phyloP scores from a whole-genome alignment of 2,329 filamentous ascomycete species.

The Aureobasidium sp. region DNA sequence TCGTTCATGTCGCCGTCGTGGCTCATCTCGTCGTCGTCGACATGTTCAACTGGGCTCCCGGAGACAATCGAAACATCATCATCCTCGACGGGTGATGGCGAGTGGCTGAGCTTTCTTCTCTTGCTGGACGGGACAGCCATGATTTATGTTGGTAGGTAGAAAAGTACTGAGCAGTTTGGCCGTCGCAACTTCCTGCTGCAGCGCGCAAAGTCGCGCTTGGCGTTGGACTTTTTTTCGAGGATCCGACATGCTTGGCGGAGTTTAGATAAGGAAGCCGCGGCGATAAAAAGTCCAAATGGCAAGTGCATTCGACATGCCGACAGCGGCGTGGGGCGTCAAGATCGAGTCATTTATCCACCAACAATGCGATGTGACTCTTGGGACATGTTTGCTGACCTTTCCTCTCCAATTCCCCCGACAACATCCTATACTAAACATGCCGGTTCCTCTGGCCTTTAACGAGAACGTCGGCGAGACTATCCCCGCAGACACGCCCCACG shows the following conservation, averaged over 20 bases:
- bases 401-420: constrained; percentile 18
- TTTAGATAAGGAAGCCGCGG: not conserved
- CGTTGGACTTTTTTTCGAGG: not conserved
- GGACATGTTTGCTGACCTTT: not conserved
- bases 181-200: not conserved
- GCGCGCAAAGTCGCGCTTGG: not conserved
- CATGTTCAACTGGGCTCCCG: constrained; percentile 8
- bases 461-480: constrained; percentile 56
- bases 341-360: not conserved
- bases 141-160: not conserved
- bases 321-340: not conserved
- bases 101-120: constrained; percentile 27
- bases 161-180: not conserved
- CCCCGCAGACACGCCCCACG: constrained; percentile 69
- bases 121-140: constrained; percentile 25
- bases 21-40: constrained; percentile 12
- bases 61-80: constrained; percentile 26
- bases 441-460: constrained; percentile 22
- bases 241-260: not conserved
- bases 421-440: constrained; percentile 3
- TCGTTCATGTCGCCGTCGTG: constrained; percentile 15
- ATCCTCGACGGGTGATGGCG: constrained; percentile 21
- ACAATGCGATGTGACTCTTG: not conserved
- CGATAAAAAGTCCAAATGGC: not conserved
- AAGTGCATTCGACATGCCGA: not conserved